Evolutionary conservation across 140 eudicot species (phyloP).

Genomic region (Oenanthe javanica): DNA sequence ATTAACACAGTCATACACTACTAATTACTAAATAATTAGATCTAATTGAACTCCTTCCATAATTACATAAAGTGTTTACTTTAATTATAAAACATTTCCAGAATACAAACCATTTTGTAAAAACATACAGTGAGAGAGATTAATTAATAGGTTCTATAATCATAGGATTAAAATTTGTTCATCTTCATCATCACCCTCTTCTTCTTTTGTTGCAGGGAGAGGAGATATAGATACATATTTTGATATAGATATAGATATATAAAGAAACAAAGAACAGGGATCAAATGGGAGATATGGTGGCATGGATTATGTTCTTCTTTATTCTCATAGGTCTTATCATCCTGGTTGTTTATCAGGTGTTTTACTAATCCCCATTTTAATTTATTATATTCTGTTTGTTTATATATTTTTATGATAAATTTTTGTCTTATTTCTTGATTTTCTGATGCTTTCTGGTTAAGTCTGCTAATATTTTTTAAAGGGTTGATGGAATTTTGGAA

Average conservation of each 20-base stretch:
- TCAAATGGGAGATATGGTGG: slow-evolving; percentile 26
- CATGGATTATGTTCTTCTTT: slow-evolving; percentile 41
- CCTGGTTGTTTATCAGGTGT: slow-evolving; percentile 36
- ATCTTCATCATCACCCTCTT: neutral
- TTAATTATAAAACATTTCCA: too few relatives aligned
- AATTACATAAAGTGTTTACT: too few relatives aligned
- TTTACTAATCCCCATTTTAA: neutral
- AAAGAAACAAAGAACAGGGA: neutral
- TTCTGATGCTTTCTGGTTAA: neutral
- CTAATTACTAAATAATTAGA: too few relatives aligned
- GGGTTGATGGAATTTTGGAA: neutral
- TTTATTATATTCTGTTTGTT: neutral
- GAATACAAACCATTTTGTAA: too few relatives aligned
- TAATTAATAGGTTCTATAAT: too few relatives aligned
- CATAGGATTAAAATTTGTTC: neutral
- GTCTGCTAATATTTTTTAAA: neutral
- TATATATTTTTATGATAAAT: neutral
- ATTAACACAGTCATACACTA: too few relatives aligned
- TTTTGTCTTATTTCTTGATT: neutral
- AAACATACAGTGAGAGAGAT: too few relatives aligned
- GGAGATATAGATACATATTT: too few relatives aligned
- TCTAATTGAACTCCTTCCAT: too few relatives aligned
- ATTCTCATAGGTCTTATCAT: slow-evolving; percentile 16
- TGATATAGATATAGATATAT: neutral
- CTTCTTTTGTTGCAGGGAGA: neutral